Evolutionary conservation across 805 yeast genomes (phyloP).

Genomic region (Myxozyma vanderwaltii): DNA sequence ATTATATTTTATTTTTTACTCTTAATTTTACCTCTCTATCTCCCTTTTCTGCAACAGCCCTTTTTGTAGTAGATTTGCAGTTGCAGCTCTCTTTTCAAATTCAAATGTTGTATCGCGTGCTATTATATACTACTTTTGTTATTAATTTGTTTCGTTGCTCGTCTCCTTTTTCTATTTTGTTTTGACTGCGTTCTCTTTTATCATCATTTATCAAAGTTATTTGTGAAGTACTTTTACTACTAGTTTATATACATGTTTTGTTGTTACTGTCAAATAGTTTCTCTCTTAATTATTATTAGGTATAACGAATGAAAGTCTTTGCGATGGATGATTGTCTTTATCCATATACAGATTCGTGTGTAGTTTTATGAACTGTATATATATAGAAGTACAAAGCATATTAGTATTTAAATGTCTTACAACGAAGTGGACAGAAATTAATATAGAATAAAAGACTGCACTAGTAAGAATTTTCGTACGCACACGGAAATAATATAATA

Average conservation of each 20-base stretch:
- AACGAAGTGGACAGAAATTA: no score
- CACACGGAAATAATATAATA: no score
- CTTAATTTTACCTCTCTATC: neutral
- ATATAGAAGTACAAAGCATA: no score
- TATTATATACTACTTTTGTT: neutral
- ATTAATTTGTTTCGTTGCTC: neutral
- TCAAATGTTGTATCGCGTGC: neutral
- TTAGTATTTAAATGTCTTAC: no score
- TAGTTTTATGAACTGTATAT: no score
- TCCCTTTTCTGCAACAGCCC: neutral
- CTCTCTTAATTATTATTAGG: neutral
- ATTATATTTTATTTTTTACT: neutral
- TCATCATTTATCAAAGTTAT: neutral
- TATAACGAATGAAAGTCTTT: neutral
- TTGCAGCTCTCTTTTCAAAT: neutral
- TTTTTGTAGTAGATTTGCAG: neutral
- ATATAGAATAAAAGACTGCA: no score
- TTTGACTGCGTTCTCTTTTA: neutral
- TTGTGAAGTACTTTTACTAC: neutral
- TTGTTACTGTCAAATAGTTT: conserved; percentile 9
- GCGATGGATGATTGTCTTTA: no score
- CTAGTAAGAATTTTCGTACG: no score
- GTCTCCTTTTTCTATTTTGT: no score
- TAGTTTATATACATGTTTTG: conserved; percentile 4
- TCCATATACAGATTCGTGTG: no score